phyloP scores from a whole-genome alignment of 2,329 filamentous ascomycete genomes.

The Stromatinia cepivora region DNA sequence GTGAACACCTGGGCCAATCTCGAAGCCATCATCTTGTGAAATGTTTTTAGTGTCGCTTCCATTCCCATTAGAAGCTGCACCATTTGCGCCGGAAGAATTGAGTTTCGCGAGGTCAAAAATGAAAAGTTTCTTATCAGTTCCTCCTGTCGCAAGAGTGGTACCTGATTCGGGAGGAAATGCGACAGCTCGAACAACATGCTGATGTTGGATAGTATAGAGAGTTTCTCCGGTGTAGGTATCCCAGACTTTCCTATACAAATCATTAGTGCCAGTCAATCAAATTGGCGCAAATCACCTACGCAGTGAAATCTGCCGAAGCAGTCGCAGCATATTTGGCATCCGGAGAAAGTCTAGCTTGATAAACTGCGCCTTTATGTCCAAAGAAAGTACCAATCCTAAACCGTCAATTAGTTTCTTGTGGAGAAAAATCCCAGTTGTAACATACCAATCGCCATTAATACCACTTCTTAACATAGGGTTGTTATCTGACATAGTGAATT shows the following conservation, averaged over 20 bases:
- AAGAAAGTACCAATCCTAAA: conserved; percentile 90
- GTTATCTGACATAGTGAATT: conserved; percentile 63
- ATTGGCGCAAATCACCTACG: conserved; percentile 54
- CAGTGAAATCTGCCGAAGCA: conserved; percentile 92
- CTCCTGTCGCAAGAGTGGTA: conserved; percentile 88
- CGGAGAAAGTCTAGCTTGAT: conserved; percentile 88
- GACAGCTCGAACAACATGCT: conserved; percentile 92
- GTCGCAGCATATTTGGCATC: conserved; percentile 89
- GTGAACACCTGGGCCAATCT: conserved; percentile 84
- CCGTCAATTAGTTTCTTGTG: conserved; percentile 28
- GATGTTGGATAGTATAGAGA: conserved; percentile 81
- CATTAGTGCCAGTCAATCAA: conserved; percentile 38
- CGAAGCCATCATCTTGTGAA: conserved; percentile 67
- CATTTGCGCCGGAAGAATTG: conserved; percentile 37
- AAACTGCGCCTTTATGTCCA: conserved; percentile 96
- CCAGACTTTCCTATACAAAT: conserved; percentile 79
- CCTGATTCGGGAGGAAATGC: conserved; percentile 82
- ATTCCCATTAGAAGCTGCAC: conserved; percentile 35
- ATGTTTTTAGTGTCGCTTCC: conserved; percentile 48
- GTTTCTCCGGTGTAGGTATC: conserved; percentile 93
- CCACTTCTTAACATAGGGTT: conserved; percentile 98
- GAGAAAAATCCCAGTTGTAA: conserved; percentile 18
- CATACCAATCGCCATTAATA: conserved; percentile 87
- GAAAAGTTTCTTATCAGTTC: conserved; percentile 93
- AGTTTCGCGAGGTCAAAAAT: conserved; percentile 77